Percentiles rank a stretch among this genome's conserved stretches.
These are phyloP conservation scores for Plasmodium vivax DNA, from an alignment of 169 alveolate species.

Conservation along the genomic window DNA sequence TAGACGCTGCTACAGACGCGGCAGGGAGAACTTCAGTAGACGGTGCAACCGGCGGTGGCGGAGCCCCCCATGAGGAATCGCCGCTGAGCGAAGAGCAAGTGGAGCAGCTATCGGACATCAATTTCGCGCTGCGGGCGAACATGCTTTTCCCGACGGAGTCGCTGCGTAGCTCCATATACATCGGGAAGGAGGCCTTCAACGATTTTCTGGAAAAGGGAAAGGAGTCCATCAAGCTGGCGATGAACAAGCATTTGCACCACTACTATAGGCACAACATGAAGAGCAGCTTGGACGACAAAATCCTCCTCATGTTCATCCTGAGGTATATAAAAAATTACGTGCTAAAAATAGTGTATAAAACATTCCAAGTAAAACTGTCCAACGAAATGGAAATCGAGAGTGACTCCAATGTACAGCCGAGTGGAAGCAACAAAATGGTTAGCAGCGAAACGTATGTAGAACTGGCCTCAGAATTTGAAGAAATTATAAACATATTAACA, in stretches of 20 bases:
- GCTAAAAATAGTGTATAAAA: constrained; percentile 45
- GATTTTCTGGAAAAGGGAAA: constrained; percentile 62
- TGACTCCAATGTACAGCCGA: constrained; percentile 11
- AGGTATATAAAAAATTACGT: constrained; percentile 50
- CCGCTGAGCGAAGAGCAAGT: constrained; percentile 23
- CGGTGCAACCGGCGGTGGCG: background rate
- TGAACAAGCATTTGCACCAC: constrained; percentile 44
- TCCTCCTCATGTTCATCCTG: constrained; percentile 42
- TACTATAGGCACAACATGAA: constrained; percentile 41
- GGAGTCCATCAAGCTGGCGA: constrained; percentile 18
- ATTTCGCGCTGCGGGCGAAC: constrained; percentile 25
- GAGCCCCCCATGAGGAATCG: background rate
- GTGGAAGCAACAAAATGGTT: constrained; percentile 14
- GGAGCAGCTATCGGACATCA: background rate
- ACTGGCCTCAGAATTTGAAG: constrained; percentile 53
- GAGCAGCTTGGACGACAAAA: constrained; percentile 39
- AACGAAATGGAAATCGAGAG: constrained; percentile 66
- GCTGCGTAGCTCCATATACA: constrained; percentile 17
- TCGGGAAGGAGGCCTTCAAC: constrained; percentile 66
- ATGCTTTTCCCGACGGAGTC: constrained; percentile 33
- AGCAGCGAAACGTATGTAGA: constrained; percentile 31
- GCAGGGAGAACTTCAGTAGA: background rate
- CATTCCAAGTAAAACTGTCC: constrained; percentile 30
- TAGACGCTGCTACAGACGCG: background rate
- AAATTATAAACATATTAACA: constrained; percentile 29